A percentile compares a stretch with the other conserved stretches of the same genome.
These are phyloP conservation scores for Hura crepitans DNA, from an alignment of 441 rosid genomes.

Conservation along the genomic window DNA sequence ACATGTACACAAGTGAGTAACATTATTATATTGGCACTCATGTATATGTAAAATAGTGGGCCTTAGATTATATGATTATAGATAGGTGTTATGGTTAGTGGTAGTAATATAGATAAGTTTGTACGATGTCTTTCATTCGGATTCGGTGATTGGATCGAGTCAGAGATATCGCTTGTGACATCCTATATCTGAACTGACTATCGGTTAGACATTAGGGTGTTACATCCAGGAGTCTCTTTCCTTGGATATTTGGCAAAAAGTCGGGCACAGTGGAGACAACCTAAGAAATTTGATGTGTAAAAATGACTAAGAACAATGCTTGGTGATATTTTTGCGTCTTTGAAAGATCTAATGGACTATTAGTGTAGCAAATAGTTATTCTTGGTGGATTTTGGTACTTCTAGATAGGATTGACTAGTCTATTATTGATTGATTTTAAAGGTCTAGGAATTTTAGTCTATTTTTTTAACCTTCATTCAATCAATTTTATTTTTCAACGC, in stretches of 20 bases:
- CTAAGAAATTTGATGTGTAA: slow-evolving; percentile 75
- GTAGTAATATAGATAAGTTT: no score
- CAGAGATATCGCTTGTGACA: no score
- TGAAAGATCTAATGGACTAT: slow-evolving; percentile 18
- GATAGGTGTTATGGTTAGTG: no score
- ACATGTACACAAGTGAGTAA: no score
- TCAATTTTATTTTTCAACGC: slow-evolving; percentile 33
- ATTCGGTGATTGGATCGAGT: no score
- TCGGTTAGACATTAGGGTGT: no score
- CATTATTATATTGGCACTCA: no score
- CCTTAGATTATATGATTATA: no score
- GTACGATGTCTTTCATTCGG: no score
- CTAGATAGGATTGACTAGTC: slow-evolving; percentile 25
- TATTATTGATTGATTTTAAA: slow-evolving; percentile 42
- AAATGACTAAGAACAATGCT: slow-evolving; percentile 5
- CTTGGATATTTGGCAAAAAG: slow-evolving; percentile 65
- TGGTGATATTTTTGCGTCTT: background rate
- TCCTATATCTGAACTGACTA: no score
- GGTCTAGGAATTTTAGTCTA: slow-evolving; percentile 30
- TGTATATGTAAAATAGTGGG: no score
- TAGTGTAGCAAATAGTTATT: slow-evolving; percentile 21
- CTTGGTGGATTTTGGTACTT: slow-evolving; percentile 19
- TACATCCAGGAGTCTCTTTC: slow-evolving; percentile 52
- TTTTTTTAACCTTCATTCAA: slow-evolving; percentile 32
- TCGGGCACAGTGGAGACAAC: slow-evolving; percentile 83